Base-by-base conservation (phyloP, 441 rosid genomes). In the Oxalis stricta region DNA sequence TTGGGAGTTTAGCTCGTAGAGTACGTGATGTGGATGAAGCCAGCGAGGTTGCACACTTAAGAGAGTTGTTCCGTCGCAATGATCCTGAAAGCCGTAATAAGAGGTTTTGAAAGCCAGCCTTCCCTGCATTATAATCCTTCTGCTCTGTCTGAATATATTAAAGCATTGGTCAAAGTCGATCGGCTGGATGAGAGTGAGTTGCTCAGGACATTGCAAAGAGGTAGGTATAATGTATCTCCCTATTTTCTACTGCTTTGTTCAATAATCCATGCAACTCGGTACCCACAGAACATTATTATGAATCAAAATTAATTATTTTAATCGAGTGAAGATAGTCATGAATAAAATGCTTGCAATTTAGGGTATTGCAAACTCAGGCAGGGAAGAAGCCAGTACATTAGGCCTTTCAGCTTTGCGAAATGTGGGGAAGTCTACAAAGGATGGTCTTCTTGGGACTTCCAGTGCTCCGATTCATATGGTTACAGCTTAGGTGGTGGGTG, bases 41-140 rank as follows among this genome's bases (percentile, higher is more conserved):
- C 30, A 70, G 60, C 36, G 92, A 77, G 40, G 68, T 71, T 60
- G 77, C 86, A 10, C 69, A 76, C 35, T 75, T 84, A 14, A 71
- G 70, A 71, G 92, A 77, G 38, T 77, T 89, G 28, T 62, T 58
- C 63, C 73, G 63, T 35, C 69, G 74, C 59, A 77, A 82, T 39
- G 96, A 89, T 54, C 94, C 92, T 44, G 94, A 89, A n/a, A 58
- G 79, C 79, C 28, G 82, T 89, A 33, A 85, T 89, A 57, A 68
- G 86, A 58, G 31, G 63, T 24, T 89, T 79, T 49, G 98, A 89
- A 71, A 85, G 76, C 61, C 73, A 69, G 41, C 81, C 96, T 34
- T 76, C 96, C 5, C 59, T 89, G 41, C 79, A 89, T 48, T 56
- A 66, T 13, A 85, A 75, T 52, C 57, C 71, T n/a, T 65, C 84